Evolutionary conservation across 495 filamentous ascomycete species (phyloP).

Genomic region (Hypoxylon perforatum): DNA sequence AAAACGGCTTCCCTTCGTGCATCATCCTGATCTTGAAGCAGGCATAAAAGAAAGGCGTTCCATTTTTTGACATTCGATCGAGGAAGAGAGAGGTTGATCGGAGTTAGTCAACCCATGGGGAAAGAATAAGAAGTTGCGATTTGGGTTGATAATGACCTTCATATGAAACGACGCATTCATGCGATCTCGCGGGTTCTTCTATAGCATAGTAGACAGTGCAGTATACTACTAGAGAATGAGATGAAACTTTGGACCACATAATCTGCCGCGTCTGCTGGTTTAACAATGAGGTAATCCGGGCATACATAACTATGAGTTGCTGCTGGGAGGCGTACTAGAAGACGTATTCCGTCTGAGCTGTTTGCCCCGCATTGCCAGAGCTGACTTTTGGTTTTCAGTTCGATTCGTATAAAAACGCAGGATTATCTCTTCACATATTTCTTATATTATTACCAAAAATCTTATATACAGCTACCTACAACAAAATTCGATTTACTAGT

Average conservation of each 20-base stretch:
- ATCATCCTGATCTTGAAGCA: neutral
- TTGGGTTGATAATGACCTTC: conserved; percentile 22
- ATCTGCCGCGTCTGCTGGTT: neutral
- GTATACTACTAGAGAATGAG: conserved; percentile 26
- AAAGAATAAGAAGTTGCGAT: conserved; percentile 1
- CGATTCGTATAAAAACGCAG: too few relatives aligned
- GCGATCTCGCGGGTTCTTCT: conserved; percentile 10
- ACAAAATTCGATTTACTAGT: too few relatives aligned
- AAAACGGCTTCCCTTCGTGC: neutral
- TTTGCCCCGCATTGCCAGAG: too few relatives aligned
- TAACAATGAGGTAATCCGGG: too few relatives aligned
- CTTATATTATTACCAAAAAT: too few relatives aligned
- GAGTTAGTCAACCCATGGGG: conserved; percentile 1
- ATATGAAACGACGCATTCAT: conserved; percentile 26
- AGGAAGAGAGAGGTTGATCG: neutral
- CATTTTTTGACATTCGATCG: conserved; percentile 9
- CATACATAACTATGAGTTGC: too few relatives aligned
- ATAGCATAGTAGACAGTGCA: conserved; percentile 21
- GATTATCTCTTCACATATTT: too few relatives aligned
- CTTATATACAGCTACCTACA: too few relatives aligned
- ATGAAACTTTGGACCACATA: neutral
- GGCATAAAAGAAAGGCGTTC: neutral
- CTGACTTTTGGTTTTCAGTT: too few relatives aligned
- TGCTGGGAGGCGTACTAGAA: too few relatives aligned
- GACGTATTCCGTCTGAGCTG: too few relatives aligned